Percentiles rank a stretch among this genome's conserved stretches.
phyloP scores from a whole-genome alignment of 2,329 filamentous ascomycete species.

The Fusarium pseudoanthophilum region DNA sequence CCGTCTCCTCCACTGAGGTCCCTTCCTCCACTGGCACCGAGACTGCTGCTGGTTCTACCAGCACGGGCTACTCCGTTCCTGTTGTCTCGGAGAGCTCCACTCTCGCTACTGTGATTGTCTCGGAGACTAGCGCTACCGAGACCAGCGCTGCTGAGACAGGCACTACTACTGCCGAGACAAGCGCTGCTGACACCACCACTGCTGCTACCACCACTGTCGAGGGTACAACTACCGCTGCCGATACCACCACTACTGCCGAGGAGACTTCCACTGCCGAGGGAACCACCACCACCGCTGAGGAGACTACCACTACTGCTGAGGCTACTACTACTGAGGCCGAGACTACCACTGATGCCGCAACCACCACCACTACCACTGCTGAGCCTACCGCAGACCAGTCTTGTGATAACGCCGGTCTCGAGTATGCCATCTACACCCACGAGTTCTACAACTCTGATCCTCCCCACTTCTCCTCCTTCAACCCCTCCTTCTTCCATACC shows the following conservation, averaged over 20 bases:
- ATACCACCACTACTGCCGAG: background rate
- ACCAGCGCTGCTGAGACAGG: background rate
- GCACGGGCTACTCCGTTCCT: background rate
- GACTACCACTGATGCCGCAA: background rate
- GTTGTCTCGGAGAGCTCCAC: background rate
- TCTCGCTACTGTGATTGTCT: background rate
- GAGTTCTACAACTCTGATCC: background rate
- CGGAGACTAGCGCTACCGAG: background rate
- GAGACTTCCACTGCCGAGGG: background rate
- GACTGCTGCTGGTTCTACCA: background rate
- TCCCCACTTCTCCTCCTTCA: constrained; percentile 1
- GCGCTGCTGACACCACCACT: background rate
- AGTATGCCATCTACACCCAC: constrained; percentile 9
- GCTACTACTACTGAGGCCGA: background rate
- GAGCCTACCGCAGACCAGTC: constrained; percentile 10
- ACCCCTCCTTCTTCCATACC: background rate
- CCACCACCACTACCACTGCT: background rate
- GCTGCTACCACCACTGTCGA: background rate
- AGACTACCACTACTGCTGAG: background rate
- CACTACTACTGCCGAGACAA: background rate
- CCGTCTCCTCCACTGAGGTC: background rate
- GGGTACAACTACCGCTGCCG: background rate
- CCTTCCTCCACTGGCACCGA: background rate
- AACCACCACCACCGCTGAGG: background rate
- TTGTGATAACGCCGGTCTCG: background rate